phyloP scores from a whole-genome alignment of 306 rosid genomes.

The Vigna reflexopilosa region DNA sequence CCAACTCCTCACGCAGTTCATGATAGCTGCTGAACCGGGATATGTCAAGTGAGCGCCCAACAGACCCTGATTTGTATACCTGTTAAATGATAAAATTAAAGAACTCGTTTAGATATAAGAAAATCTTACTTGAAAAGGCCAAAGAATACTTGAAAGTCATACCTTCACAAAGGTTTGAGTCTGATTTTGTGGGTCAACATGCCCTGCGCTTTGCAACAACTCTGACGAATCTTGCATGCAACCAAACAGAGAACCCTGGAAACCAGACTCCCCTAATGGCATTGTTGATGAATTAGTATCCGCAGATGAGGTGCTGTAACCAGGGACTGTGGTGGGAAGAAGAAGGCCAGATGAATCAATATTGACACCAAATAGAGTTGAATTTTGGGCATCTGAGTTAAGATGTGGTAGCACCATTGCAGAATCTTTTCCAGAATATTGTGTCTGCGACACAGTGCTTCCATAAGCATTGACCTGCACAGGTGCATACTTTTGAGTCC shows the following conservation, averaged over 20 bases:
- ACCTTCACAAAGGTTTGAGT: slow-evolving; percentile 86
- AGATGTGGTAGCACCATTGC: slow-evolving; percentile 65
- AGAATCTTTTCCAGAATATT: slow-evolving; percentile 68
- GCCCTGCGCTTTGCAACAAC: slow-evolving; percentile 74
- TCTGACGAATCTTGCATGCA: slow-evolving; percentile 79
- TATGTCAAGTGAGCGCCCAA: slow-evolving; percentile 94
- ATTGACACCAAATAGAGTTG: slow-evolving; percentile 81
- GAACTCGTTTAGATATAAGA: slow-evolving; percentile 11
- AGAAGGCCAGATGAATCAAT: slow-evolving; percentile 91
- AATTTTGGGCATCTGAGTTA: slow-evolving; percentile 69
- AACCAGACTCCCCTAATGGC: slow-evolving; percentile 83
- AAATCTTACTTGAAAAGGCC: slow-evolving; percentile 7
- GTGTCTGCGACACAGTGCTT: slow-evolving; percentile 62
- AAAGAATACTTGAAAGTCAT: slow-evolving; percentile 31
- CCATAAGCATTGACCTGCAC: slow-evolving; percentile 65
- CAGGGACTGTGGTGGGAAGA: slow-evolving; percentile 71
- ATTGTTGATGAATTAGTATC: slow-evolving; percentile 70
- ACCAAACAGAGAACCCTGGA: slow-evolving; percentile 68
- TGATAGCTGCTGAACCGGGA: slow-evolving; percentile 93
- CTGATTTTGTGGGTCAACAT: slow-evolving; percentile 71
- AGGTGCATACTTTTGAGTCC: slow-evolving; percentile 66
- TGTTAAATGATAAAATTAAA: slow-evolving; percentile 51
- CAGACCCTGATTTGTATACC: slow-evolving; percentile 88
- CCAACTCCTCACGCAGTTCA: slow-evolving; percentile 93
- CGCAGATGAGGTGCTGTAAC: slow-evolving; percentile 63